phyloP scores from a whole-genome alignment of 192 early-diverging fungal species.

The Borealophlyctis nickersoniae region DNA sequence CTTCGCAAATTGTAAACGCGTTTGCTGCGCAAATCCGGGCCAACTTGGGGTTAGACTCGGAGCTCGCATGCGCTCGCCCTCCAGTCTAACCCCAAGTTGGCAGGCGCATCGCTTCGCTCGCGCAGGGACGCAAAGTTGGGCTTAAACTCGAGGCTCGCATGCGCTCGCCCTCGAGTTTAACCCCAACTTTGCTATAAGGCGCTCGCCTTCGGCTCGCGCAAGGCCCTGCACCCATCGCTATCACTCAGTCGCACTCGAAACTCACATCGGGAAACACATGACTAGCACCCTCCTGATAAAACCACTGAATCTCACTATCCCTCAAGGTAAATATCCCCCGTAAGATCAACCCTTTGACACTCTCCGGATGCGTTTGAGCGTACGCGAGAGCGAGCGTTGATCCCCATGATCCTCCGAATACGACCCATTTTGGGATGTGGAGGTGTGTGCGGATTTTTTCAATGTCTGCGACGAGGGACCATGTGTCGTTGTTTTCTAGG shows the following conservation, averaged over 20 bases:
- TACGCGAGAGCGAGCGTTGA: conserved; percentile 56
- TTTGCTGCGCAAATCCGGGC: too few species aligned
- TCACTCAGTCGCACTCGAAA: neutral
- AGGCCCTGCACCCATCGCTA: neutral
- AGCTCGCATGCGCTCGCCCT: too few species aligned
- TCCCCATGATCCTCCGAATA: conserved; percentile 75
- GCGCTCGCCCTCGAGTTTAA: too few species aligned
- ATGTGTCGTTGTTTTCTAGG: conserved; percentile 66
- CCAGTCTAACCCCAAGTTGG: too few species aligned
- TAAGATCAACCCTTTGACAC: conserved; percentile 63
- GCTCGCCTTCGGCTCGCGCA: too few species aligned
- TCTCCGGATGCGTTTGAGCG: conserved; percentile 56
- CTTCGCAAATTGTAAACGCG: too few species aligned
- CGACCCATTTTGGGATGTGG: conserved; percentile 67
- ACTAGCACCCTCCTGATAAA: conserved; percentile 66
- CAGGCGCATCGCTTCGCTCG: too few species aligned
- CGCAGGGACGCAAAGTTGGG: too few species aligned
- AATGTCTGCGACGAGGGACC: conserved; percentile 63
- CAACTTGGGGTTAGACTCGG: too few species aligned
- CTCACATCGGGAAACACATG: conserved; percentile 59
- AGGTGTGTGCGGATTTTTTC: conserved; percentile 58
- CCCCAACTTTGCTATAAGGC: neutral
- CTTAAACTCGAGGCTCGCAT: too few species aligned
- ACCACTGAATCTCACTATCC: conserved; percentile 56
- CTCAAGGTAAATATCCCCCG: conserved; percentile 61